phyloP scores from a whole-genome alignment of 164 flowering plant genomes.

The Vitis rotundifolia region DNA sequence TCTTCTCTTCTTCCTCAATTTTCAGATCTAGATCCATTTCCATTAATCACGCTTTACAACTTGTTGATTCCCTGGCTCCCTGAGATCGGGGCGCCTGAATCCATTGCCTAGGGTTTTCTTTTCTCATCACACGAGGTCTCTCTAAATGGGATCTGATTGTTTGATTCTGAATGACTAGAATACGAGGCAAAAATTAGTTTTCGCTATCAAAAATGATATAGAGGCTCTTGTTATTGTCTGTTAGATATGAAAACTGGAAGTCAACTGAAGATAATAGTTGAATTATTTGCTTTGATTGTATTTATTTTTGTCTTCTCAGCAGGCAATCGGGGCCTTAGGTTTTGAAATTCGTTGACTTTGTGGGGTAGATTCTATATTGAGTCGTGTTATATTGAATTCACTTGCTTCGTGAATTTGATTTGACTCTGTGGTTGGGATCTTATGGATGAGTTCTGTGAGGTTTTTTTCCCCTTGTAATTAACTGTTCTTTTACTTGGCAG shows the following conservation, averaged over 20 bases:
- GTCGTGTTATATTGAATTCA: not conserved
- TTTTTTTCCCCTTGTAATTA: not conserved
- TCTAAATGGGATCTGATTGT: slow-evolving; percentile 3
- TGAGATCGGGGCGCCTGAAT: not conserved
- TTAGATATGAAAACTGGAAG: too few species aligned
- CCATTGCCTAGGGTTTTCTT: too few species aligned
- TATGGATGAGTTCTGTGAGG: not conserved
- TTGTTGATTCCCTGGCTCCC: not conserved
- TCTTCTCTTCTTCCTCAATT: not conserved
- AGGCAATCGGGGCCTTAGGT: too few species aligned
- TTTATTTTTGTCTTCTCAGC: too few species aligned
- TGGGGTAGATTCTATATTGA: too few species aligned
- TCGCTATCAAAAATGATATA: too few species aligned
- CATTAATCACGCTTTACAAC: not conserved
- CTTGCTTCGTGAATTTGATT: not conserved
- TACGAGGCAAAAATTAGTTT: too few species aligned
- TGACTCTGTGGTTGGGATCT: not conserved
- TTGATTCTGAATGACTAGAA: too few species aligned
- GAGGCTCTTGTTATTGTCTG: too few species aligned
- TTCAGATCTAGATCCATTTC: slow-evolving; percentile 34
- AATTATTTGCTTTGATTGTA: too few species aligned
- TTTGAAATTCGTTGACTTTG: too few species aligned
- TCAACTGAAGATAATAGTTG: too few species aligned
- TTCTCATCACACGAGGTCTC: not conserved
- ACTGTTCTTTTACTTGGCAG: slow-evolving; percentile 30